Evolutionary conservation across 768 basidiomycete genomes (phyloP), one percentile per base, ranked within the genome.

Genomic region (Termitomyces sp.): DNA sequence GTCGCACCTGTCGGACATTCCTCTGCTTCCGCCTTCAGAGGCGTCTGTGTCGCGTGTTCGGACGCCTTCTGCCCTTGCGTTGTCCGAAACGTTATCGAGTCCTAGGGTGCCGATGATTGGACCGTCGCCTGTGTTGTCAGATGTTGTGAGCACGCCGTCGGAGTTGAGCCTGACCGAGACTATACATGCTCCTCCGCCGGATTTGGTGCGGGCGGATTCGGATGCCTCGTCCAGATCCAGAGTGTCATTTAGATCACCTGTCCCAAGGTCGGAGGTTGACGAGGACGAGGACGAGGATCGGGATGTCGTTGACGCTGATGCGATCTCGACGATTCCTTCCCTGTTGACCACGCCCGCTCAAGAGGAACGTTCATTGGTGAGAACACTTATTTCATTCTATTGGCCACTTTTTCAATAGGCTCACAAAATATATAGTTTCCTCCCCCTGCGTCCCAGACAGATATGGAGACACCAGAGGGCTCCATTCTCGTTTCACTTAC

Each of bases 281-380:
- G 53, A 62, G 37, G 57, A 51, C 8, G 53, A 62, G 37, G 57
- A 57, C 9, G 53, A 63, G 31, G 58, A 55, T 35, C 23, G 63
- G 5, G 59, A 49, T 21, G 62, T 65, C 17, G 73, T 77, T 7
- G 52, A 53, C 43, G 51, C 28, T n/a, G 63, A 74, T 17, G 59
- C 44, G 15, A 55, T 56, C 11, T 77, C 81, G 5, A 86, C 85
- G 2, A 76, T 76, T 60, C 83, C 86, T 6, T 80, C 85, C 1
- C 68, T 88, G 30, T 67, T 88, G 19, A 77, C 82, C 11, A 80
- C 79, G 3, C 70, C 71, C 40, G 41, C 57, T n/a, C 61, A 62
- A 26, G 42, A 37, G 15, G 58, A 57, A 1, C 59, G 59, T 40
- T 53, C 56, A 26, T 55, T 61, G 50, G 61, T 64, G 58, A 37